Percentiles rank a stretch among this genome's conserved stretches.
These are phyloP conservation scores for Solanum peruvianum DNA, from an alignment of 257 asterid species.

Conservation along the genomic window DNA sequence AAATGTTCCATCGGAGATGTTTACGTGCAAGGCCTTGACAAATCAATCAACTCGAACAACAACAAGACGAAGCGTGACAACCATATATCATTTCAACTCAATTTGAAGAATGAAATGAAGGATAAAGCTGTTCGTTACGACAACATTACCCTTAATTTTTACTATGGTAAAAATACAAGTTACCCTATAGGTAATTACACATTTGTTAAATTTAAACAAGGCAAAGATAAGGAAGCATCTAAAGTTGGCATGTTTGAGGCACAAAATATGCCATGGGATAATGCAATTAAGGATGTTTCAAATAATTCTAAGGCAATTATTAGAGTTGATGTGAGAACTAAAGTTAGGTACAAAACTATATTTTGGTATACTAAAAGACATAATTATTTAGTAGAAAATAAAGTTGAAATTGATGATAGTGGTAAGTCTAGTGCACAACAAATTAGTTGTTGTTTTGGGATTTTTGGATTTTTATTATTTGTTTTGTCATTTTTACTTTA, in stretches of 20 bases:
- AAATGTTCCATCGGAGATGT: conserved; percentile 35
- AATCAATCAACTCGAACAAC: conserved; percentile 11
- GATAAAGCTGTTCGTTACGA: conserved; percentile 52
- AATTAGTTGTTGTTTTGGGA: not conserved
- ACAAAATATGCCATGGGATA: conserved; percentile 47
- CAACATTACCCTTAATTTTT: conserved; percentile 25
- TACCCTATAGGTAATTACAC: conserved; percentile 33
- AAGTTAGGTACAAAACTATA: conserved; percentile 51
- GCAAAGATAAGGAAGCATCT: conserved; percentile 41
- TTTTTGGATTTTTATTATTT: not conserved
- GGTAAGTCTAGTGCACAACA: conserved; percentile 41
- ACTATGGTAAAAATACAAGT: conserved; percentile 13
- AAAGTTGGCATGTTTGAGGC: conserved; percentile 18
- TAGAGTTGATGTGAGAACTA: conserved; percentile 40
- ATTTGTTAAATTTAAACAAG: conserved; percentile 48
- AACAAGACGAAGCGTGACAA: conserved; percentile 7
- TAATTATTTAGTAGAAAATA: conserved; percentile 18
- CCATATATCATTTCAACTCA: conserved; percentile 37
- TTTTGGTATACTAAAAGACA: conserved; percentile 39
- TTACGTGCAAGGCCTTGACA: conserved; percentile 46
- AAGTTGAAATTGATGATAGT: conserved; percentile 32
- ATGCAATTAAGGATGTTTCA: conserved; percentile 18
- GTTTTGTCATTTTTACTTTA: not conserved
- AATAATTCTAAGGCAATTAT: conserved; percentile 33
- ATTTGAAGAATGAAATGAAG: conserved; percentile 49